Evolutionary conservation across 2,329 filamentous ascomycete species (phyloP), one percentile per base, ranked within the genome.

Genomic region (Myriangium duriaei): DNA sequence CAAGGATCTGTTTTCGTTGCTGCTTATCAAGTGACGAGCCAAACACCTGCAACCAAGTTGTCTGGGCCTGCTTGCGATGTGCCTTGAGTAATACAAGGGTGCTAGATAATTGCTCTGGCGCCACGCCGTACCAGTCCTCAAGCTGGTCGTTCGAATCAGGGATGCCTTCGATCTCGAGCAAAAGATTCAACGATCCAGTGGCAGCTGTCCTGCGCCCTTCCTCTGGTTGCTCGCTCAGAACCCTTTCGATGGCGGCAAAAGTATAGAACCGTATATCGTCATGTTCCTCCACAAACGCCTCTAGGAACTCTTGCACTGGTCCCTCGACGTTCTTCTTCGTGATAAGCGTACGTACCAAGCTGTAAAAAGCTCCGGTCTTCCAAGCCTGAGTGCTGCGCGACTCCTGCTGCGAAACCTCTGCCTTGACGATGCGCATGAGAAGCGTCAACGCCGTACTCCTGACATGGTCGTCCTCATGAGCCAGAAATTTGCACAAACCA

Each of bases 181-280:
- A 63, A 6, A 87, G 56, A 15, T 33, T 11, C 3, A 39, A 21
- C 4, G 30, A 17, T 5, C 29, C 29, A 7, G n/a, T 33, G 4
- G 21, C 24, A 2, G 15, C n/a, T 3, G 30, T 13, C 15, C 30
- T 39, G 26, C 5, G 34, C 13, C 10, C 28, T 26, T 21, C 19
- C 11, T 5, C n/a, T 13, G 28, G 15, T 18, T 17, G 11, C 19
- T 6, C 35, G 35, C 30, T 34, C n/a, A 19, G 11, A 17, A 34
- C 16, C 16, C 15, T 84, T 79, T 73, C 73, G 48, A 93, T 65
- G 11, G 74, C 72, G 50, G 77, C 70, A 53, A 93, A 82, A 1
- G 85, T 84, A 57, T 81, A 85, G 57, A 79, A 93, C 46, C 84
- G 72, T 43, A 95, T 69, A 57, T 96, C 91, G 51, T 91, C 81